Evolutionary conservation across 441 rosid genomes (phyloP).

Genomic region (Metrosideros polymorpha): DNA sequence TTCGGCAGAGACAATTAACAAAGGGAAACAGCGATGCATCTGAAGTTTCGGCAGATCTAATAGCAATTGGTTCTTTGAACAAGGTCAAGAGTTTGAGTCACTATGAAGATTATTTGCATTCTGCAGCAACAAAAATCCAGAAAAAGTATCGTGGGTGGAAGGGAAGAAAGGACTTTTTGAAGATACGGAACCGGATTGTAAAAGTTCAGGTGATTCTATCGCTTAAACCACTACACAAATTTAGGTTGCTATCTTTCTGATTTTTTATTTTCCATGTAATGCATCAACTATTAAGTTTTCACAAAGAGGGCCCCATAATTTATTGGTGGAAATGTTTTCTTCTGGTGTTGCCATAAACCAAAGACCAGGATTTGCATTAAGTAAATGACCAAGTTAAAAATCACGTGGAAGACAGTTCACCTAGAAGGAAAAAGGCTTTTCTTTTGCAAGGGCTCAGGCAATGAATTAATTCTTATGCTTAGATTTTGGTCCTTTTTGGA

Average conservation of each 20-base stretch:
- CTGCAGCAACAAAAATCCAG: conserved; percentile 72
- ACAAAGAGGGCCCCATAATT: not conserved
- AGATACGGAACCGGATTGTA: conserved; percentile 59
- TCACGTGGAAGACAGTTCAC: not conserved
- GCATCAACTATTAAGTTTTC: not conserved
- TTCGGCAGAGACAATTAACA: conserved; percentile 39
- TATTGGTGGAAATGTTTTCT: not conserved
- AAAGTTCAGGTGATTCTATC: conserved; percentile 58
- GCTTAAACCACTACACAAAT: not conserved
- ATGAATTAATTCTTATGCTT: not conserved
- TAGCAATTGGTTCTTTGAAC: conserved; percentile 43
- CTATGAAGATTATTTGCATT: conserved; percentile 57
- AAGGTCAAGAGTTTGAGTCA: conserved; percentile 35
- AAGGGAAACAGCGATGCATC: conserved; percentile 16
- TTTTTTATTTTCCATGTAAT: not conserved
- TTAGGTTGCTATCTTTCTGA: not conserved
- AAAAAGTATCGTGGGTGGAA: conserved; percentile 84
- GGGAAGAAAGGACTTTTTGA: conserved; percentile 67
- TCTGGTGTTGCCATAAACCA: not conserved
- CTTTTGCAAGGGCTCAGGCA: not conserved
- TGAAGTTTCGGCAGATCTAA: conserved; percentile 43
- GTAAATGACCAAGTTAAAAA: not conserved
- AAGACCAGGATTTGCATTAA: not conserved
- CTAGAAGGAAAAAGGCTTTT: not conserved
- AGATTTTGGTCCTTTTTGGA: not conserved